Conservation (phyloP, 2,329 filamentous ascomycete genomes). For the Arthrobotrys pseudoclavata region DNA sequence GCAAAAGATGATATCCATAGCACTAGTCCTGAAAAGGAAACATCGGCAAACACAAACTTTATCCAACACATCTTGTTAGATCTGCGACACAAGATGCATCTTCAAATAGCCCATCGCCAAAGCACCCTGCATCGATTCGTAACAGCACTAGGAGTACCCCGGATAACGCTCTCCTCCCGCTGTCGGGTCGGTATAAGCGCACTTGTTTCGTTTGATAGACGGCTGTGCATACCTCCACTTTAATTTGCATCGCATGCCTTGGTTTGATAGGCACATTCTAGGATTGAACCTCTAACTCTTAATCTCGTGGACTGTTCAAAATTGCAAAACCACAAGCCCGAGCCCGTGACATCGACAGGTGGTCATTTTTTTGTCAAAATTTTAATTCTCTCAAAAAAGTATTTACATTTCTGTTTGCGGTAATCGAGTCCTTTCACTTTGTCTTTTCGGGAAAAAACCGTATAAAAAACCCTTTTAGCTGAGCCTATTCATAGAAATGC, state of each 20-base stretch:
- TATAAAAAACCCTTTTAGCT: neutral
- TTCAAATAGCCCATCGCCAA: conserved; percentile 8
- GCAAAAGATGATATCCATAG: conserved; percentile 11
- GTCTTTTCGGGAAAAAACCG: neutral
- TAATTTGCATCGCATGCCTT: conserved; percentile 28
- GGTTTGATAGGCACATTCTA: conserved; percentile 26
- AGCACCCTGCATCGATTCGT: conserved; percentile 10
- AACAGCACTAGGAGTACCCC: conserved; percentile 12
- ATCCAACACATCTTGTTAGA: conserved; percentile 36
- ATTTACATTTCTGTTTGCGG: conserved; percentile 16
- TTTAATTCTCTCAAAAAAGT: conserved; percentile 22
- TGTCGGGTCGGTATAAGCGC: conserved; percentile 17
- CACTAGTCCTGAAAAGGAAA: conserved; percentile 39
- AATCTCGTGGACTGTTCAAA: conserved; percentile 10
- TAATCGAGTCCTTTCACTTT: conserved; percentile 6
- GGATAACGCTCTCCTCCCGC: conserved; percentile 16
- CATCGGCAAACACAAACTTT: conserved; percentile 27
- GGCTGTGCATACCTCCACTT: conserved; percentile 19
- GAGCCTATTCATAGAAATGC: conserved; percentile 45
- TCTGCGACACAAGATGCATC: neutral
- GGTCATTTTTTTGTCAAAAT: neutral
- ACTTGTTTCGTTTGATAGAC: conserved; percentile 34
- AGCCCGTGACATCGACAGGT: conserved; percentile 13
- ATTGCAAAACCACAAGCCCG: neutral
- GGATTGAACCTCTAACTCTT: neutral